Percentiles rank a stretch among this genome's conserved stretches.
These are phyloP conservation scores for Russula sp. DNA, from an alignment of 768 basidiomycete genomes.

Conservation along the genomic window DNA sequence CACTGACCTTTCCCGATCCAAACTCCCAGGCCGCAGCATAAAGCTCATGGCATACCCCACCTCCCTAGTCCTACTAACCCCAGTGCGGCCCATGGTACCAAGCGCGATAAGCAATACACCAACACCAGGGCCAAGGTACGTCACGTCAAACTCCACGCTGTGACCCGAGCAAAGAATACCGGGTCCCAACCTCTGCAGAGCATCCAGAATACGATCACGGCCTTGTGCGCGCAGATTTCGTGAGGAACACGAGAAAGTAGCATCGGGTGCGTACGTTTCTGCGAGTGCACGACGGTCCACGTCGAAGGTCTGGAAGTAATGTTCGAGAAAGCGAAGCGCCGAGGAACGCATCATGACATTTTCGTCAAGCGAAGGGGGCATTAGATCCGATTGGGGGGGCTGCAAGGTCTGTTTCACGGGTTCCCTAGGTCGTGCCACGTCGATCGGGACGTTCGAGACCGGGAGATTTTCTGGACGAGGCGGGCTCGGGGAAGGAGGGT, in stretches of 20 bases:
- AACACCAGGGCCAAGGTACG: conserved; percentile 3
- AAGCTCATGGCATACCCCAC: conserved; percentile 21
- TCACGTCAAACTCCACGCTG: conserved; percentile 20
- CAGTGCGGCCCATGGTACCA: conserved; percentile 1
- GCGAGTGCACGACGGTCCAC: conserved; percentile 18
- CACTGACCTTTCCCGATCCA: conserved; percentile 1
- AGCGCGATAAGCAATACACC: conserved; percentile 21
- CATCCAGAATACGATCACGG: conserved; percentile 4
- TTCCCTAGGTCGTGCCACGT: neutral
- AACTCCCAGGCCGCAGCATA: conserved; percentile 5
- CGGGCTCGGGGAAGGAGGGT: conserved; percentile 3
- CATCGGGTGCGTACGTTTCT: conserved; percentile 13
- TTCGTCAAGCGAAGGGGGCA: neutral
- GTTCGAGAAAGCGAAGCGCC: conserved; percentile 16
- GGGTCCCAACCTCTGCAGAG: conserved; percentile 7
- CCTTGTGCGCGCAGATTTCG: conserved; percentile 15
- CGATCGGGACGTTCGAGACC: neutral
- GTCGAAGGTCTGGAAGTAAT: conserved; percentile 24
- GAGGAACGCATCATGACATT: neutral
- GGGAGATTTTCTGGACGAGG: neutral
- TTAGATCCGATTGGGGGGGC: neutral
- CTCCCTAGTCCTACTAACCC: neutral
- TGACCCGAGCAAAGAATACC: conserved; percentile 10
- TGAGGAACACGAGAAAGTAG: conserved; percentile 22
- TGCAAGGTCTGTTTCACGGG: neutral